phyloP scores from a whole-genome alignment of 2,329 filamentous ascomycete species.

The Cladophialophora psammophila region DNA sequence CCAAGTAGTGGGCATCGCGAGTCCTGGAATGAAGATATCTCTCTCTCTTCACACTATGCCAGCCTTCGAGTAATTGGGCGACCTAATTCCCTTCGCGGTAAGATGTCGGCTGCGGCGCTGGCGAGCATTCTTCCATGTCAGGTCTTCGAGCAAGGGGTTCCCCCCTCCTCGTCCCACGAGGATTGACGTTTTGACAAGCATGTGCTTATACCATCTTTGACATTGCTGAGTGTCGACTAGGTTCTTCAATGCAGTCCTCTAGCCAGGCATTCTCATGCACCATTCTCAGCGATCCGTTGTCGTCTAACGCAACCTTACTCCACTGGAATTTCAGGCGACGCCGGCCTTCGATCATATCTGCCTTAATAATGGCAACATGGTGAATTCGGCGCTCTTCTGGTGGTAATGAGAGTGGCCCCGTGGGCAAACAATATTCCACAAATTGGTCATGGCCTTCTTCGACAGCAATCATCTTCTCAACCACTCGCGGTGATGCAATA shows the following conservation, averaged over 20 bases:
- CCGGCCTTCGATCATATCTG: not conserved
- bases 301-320: conserved; percentile 12
- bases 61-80: too few species aligned
- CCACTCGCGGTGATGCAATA: conserved; percentile 19
- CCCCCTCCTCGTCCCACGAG: too few species aligned
- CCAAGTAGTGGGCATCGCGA: too few species aligned
- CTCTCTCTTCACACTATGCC: too few species aligned
- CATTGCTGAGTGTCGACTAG: not conserved
- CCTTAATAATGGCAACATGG: conserved; percentile 22
- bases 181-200: not conserved
- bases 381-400: conserved; percentile 28
- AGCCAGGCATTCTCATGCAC: conserved; percentile 27
- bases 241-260: conserved; percentile 14
- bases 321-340: conserved; percentile 24
- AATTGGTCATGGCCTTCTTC: conserved; percentile 24
- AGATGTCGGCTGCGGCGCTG: not conserved
- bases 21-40: too few species aligned
- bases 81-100: not conserved
- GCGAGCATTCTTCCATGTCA: not conserved
- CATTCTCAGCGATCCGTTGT: conserved; percentile 18
- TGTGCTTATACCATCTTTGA: not conserved
- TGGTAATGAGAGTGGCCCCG: not conserved
- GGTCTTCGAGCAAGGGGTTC: not conserved
- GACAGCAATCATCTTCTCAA: conserved; percentile 26
- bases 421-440: not conserved